Evolutionary conservation across 176 grass and related monocot genomes (phyloP), one percentile per base, ranked within the genome.

Genomic region (Aechmea fasciata): DNA sequence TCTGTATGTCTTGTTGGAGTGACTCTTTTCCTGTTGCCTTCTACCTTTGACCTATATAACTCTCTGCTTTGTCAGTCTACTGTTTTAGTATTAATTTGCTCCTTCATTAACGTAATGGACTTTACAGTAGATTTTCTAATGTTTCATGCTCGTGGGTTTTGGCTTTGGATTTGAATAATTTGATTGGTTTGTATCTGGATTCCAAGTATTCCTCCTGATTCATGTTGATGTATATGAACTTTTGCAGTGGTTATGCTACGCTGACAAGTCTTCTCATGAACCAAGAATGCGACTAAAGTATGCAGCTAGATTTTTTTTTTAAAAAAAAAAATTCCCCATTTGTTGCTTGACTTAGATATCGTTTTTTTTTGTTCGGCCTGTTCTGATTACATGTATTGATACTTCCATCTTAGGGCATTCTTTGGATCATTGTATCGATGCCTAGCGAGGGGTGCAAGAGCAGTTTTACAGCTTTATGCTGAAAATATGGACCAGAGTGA

Each of bases 381-480:
- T 71, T 75, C 20, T 52, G 69, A n/a, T 13, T 10, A 3, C 57
- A 51, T 76, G 57, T 48, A 26, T 49, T 63, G 48, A 48, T 3
- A 28, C 3, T 10, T 51, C 13, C 14, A 22, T 84, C 83, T 49
- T 78, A 97, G 93, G 86, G 89, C 89, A 76, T 97, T 97, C 83
- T 97, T 97, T 85, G 89, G 86, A 66, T 90, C 93, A 10, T 79
- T 97, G 52, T 97, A 97, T 92, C 89, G 75, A 90, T 97, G 89
- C 79, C 33, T 97, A 74, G 86, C 89, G 25, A 97, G 89, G 76
- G 93, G 93, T 19, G 93, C 93, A 74, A 83, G 89, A 78, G 93
- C 86, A n/a, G 93, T 97, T 52, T 81, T 97, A 67, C 93, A 97
- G 29, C 75, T 97, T 69, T 97, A 97, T 67, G 89, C 93, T 85